Evolutionary conservation across 139 green algal genomes (phyloP).

Genomic region (Pedinophyceae sp.): DNA sequence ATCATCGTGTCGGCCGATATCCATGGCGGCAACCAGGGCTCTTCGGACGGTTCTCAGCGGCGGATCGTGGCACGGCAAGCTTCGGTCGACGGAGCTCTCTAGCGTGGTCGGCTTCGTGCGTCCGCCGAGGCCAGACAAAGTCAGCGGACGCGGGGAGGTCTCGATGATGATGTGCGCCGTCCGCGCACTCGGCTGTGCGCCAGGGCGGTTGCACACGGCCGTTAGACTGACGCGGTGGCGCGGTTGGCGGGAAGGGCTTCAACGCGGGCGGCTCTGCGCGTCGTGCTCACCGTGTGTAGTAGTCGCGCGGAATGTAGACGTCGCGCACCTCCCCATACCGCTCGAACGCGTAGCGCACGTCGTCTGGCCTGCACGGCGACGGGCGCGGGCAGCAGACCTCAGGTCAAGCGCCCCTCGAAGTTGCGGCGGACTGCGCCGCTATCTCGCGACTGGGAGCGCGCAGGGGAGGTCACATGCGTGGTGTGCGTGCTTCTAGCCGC

Average conservation of each 20-base stretch:
- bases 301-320: constrained; percentile 61
- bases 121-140: too few relatives aligned
- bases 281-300: constrained; percentile 35
- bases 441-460: too few relatives aligned
- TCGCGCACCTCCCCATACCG: constrained; percentile 49
- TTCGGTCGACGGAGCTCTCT: too few relatives aligned
- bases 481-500: too few relatives aligned
- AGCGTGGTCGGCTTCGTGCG: too few relatives aligned
- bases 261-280: background rate
- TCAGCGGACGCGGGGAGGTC: too few relatives aligned
- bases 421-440: too few relatives aligned
- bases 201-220: background rate
- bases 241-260: constrained; percentile 1
- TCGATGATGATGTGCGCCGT: background rate
- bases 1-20: too few relatives aligned
- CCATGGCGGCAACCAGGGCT: too few relatives aligned
- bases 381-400: background rate
- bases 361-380: constrained; percentile 38
- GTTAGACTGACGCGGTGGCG: background rate
- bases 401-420: background rate
- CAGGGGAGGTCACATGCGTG: too few relatives aligned
- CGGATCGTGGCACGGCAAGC: too few relatives aligned
- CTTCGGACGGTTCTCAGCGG: too few relatives aligned
- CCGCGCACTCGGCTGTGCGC: background rate
- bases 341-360: constrained; percentile 45